Evolutionary conservation across 2,329 filamentous ascomycete species (phyloP), one percentile per base, ranked within the genome.

Genomic region (Thielaviopsis punctulata): DNA sequence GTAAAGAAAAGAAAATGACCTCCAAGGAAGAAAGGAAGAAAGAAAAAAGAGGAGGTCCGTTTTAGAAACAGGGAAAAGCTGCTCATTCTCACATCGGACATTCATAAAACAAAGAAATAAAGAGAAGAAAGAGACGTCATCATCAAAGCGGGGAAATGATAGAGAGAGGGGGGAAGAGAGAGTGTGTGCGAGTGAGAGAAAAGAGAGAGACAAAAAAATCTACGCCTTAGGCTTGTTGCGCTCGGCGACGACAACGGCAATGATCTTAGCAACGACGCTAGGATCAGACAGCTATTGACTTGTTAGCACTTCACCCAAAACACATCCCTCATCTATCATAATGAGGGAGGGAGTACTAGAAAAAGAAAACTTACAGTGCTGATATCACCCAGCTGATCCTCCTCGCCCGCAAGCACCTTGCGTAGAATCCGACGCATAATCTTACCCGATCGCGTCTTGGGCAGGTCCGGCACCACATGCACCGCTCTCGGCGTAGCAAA

Each of bases 371-470:
- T 72, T 74, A 93, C 86, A 59, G 92, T 96, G 19, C 85, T 86
- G 33, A 76, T 93, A 63, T 98, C 92, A 60, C 92, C 92, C 51
- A 98, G 74, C 69, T 94, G 89, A 66, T 98, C 92, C 69, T 95
- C 90, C 73, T 98, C 92, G 33, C 90, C 90, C 15, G 89, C 89
- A 60, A 98, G 69, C 63, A 98, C 94, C 86, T 98, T 98, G 62
- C 92, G 79, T 72, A 98, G 69, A 63, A 98, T 94, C 58, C 92
- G 82, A 57, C 92, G 79, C 92, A 98, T 98, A 63, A 98, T 98
- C 83, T 98, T 98, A 59, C 92, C 92, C 60, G 86, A 94, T 60
- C 92, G 78, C 36, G 92, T 98, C 80, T 98, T 96, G 62, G 92
- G 92, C 58, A 98, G 77, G 65, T 98, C 92, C 2, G 88, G 84